These are phyloP conservation scores for Ricinus communis DNA, from an alignment of 345 rosid species.

Conservation along the genomic window DNA sequence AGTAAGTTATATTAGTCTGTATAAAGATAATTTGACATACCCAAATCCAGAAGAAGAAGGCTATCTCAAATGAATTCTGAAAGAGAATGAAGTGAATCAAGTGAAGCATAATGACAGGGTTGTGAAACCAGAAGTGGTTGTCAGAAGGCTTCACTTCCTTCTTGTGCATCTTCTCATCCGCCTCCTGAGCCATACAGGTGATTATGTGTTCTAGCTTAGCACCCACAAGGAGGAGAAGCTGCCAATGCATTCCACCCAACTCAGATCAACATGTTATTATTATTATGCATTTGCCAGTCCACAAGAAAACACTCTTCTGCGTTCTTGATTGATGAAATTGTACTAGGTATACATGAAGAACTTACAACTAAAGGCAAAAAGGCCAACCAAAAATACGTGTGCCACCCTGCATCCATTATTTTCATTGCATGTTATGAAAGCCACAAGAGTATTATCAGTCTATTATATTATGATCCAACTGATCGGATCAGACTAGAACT, in stretches of 20 bases:
- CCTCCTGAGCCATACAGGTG: slow-evolving; percentile 53
- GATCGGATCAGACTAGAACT: background rate
- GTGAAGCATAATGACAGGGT: slow-evolving; percentile 22
- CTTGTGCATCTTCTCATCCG: slow-evolving; percentile 1
- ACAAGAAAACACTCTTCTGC: background rate
- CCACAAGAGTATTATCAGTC: background rate
- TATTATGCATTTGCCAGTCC: slow-evolving; percentile 1
- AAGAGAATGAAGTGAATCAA: slow-evolving; percentile 38
- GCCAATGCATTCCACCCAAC: slow-evolving; percentile 7
- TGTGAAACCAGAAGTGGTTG: slow-evolving; percentile 38
- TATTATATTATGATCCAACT: background rate
- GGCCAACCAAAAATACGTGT: slow-evolving; percentile 78
- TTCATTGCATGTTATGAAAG: background rate
- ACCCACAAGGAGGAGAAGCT: slow-evolving; percentile 81
- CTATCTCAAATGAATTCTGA: slow-evolving; percentile 34
- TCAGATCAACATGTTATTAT: background rate
- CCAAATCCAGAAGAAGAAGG: slow-evolving; percentile 39
- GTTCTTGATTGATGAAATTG: too few species aligned
- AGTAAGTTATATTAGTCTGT: too few species aligned
- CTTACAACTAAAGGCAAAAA: slow-evolving; percentile 82
- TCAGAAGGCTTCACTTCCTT: slow-evolving; percentile 62
- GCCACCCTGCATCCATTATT: slow-evolving; percentile 62
- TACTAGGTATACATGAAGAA: too few species aligned
- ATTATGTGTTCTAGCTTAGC: slow-evolving; percentile 77
- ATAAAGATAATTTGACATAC: background rate